Conservation (phyloP, 768 basidiomycete genomes). For the Coprinopsis sp. region DNA sequence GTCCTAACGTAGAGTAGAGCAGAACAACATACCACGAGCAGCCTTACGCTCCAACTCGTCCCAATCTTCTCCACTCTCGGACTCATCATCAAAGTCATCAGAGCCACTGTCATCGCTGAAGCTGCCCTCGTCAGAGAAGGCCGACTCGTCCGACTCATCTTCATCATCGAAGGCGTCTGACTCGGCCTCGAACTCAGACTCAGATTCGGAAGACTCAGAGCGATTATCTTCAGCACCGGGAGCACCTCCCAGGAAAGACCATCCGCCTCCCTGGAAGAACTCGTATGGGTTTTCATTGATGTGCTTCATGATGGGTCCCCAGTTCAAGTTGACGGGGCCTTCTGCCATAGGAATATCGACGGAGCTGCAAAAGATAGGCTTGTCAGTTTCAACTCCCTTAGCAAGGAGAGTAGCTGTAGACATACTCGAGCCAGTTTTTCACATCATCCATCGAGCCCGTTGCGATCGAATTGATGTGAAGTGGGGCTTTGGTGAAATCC, state of each 20-base stretch:
- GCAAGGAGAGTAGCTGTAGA: constrained; percentile 11
- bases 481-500: constrained; percentile 86
- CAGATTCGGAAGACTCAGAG: constrained; percentile 43
- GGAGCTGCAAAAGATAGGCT: constrained; percentile 50
- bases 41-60: constrained; percentile 92
- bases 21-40: constrained; percentile 64
- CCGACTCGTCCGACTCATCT: constrained; percentile 59
- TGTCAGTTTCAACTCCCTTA: constrained; percentile 8
- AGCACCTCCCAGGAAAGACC: constrained; percentile 81
- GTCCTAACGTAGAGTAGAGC: too few relatives aligned
- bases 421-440: constrained; percentile 98
- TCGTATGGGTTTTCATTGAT: constrained; percentile 93
- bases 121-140: constrained; percentile 38
- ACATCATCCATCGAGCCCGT: constrained; percentile 90
- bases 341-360: constrained; percentile 96
- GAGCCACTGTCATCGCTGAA: constrained; percentile 54
- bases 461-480: constrained; percentile 97
- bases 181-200: constrained; percentile 53
- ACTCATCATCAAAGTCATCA: constrained; percentile 47
- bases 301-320: constrained; percentile 98
- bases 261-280: constrained; percentile 96
- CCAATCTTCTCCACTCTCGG: constrained; percentile 90
- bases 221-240: constrained; percentile 58
- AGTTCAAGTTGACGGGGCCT: constrained; percentile 95
- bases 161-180: constrained; percentile 47